These are phyloP conservation scores for Calonectria fujianensis DNA, from an alignment of 2,329 filamentous ascomycete genomes.

Conservation along the genomic window DNA sequence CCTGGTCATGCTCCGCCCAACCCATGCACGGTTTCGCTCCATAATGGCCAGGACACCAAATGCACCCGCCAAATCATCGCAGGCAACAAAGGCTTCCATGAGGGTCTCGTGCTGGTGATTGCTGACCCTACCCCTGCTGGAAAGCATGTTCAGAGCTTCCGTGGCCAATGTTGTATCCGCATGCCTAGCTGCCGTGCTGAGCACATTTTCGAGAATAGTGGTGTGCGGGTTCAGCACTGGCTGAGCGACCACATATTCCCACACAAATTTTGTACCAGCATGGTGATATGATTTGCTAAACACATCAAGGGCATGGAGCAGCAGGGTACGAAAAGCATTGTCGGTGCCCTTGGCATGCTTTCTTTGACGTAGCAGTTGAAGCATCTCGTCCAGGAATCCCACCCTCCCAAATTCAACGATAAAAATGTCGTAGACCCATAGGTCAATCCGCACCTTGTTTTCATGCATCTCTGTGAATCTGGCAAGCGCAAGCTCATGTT, in stretches of 20 bases:
- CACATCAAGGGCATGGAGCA: slow-evolving; percentile 84
- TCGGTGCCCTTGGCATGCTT: slow-evolving; percentile 60
- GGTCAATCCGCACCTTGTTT: slow-evolving; percentile 72
- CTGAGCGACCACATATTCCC: slow-evolving; percentile 78
- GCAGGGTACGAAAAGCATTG: slow-evolving; percentile 70
- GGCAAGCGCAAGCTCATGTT: slow-evolving; percentile 87
- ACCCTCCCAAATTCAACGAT: slow-evolving; percentile 83
- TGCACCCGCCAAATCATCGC: slow-evolving; percentile 77
- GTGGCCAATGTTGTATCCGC: slow-evolving; percentile 82
- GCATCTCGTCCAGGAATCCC: slow-evolving; percentile 85
- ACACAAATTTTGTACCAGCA: slow-evolving; percentile 80
- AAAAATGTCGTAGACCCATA: slow-evolving; percentile 88
- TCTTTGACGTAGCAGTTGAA: slow-evolving; percentile 79
- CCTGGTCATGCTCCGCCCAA: slow-evolving; percentile 77
- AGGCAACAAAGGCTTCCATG: slow-evolving; percentile 79
- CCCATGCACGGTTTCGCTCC: slow-evolving; percentile 70
- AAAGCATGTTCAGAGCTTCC: slow-evolving; percentile 76
- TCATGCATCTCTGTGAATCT: slow-evolving; percentile 80
- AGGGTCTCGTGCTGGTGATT: slow-evolving; percentile 87
- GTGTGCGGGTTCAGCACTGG: slow-evolving; percentile 69
- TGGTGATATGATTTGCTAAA: slow-evolving; percentile 80
- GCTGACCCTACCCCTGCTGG: slow-evolving; percentile 68
- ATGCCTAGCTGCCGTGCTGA: slow-evolving; percentile 82
- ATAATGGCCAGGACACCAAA: slow-evolving; percentile 85
- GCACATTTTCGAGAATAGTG: slow-evolving; percentile 79